Evolutionary conservation across 352 stramenopile species (phyloP).

Genomic region (Achlya hypogyna): DNA sequence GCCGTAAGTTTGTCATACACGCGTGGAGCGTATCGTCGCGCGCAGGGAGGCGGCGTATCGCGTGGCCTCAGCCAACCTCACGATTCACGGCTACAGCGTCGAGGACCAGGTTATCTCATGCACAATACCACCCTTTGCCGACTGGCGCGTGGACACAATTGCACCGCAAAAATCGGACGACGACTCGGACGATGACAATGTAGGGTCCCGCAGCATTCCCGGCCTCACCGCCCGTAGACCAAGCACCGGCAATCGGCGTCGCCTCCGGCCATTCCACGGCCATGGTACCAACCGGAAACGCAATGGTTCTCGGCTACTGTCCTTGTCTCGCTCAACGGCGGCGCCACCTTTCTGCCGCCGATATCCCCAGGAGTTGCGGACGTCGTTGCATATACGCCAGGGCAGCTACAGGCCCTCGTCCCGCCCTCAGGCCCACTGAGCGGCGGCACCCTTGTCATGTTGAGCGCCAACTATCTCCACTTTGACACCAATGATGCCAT

Average conservation of each 20-base stretch:
- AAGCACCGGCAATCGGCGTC: neutral
- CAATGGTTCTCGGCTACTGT: slow-evolving; percentile 29
- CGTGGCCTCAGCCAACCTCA: neutral
- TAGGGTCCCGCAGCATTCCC: neutral
- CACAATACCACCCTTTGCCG: neutral
- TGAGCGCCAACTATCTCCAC: slow-evolving; percentile 42
- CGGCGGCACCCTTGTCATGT: slow-evolving; percentile 40
- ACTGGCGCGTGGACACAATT: slow-evolving; percentile 5
- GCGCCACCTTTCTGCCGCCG: slow-evolving; percentile 27
- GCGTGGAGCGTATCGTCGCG: neutral
- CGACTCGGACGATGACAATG: slow-evolving; percentile 6
- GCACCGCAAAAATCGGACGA: neutral
- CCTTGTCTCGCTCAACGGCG: slow-evolving; percentile 41
- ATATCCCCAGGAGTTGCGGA: slow-evolving; percentile 13
- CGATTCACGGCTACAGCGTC: neutral
- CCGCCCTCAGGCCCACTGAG: slow-evolving; percentile 30
- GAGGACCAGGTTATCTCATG: neutral
- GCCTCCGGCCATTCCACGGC: too few species aligned
- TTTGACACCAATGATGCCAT: slow-evolving; percentile 48
- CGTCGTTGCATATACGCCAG: slow-evolving; percentile 27
- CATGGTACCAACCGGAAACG: neutral
- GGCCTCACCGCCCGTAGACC: neutral
- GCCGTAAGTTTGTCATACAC: neutral
- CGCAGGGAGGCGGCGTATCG: neutral
- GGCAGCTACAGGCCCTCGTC: slow-evolving; percentile 29